phyloP scores from a whole-genome alignment of 2,329 filamentous ascomycete species.

The Cladobotryum protrusum region DNA sequence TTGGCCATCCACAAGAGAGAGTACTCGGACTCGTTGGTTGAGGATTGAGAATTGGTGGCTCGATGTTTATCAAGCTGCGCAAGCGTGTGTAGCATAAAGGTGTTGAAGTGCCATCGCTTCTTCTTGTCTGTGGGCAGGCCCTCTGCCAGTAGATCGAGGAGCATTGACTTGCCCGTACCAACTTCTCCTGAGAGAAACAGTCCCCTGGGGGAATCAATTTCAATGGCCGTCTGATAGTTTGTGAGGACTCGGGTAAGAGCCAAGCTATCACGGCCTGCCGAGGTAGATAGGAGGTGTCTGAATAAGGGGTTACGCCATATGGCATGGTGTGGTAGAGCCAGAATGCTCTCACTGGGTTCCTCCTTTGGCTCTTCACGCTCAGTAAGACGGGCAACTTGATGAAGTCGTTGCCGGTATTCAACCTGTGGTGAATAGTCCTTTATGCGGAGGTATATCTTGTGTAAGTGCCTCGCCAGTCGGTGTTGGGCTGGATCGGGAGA shows the following conservation, averaged over 20 bases:
- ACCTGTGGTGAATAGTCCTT: conserved; percentile 71
- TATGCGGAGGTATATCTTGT: conserved; percentile 67
- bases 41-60: conserved; percentile 23
- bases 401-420: conserved; percentile 62
- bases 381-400: conserved; percentile 49
- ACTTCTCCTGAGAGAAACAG: conserved; percentile 76
- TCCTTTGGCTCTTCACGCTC: conserved; percentile 22
- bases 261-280: conserved; percentile 51
- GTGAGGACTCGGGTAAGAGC: conserved; percentile 65
- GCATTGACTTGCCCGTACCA: conserved; percentile 77
- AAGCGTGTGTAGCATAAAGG: conserved; percentile 75
- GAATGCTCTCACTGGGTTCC: conserved; percentile 26
- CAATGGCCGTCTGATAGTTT: conserved; percentile 63
- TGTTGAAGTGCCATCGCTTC: conserved; percentile 75
- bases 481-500: conserved; percentile 66
- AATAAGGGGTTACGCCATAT: conserved; percentile 55
- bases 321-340: conserved; percentile 48
- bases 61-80: conserved; percentile 65
- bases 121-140: conserved; percentile 69
- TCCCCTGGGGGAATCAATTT: conserved; percentile 65
- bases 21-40: conserved; percentile 41
- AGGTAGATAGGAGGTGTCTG: conserved; percentile 50
- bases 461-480: conserved; percentile 66
- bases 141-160: conserved; percentile 76
- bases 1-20: conserved; percentile 68